Percentiles rank a stretch among this genome's conserved stretches.
Evolutionary conservation across 176 grass and related monocot genomes (phyloP).

Genomic region (Carex kokanica): DNA sequence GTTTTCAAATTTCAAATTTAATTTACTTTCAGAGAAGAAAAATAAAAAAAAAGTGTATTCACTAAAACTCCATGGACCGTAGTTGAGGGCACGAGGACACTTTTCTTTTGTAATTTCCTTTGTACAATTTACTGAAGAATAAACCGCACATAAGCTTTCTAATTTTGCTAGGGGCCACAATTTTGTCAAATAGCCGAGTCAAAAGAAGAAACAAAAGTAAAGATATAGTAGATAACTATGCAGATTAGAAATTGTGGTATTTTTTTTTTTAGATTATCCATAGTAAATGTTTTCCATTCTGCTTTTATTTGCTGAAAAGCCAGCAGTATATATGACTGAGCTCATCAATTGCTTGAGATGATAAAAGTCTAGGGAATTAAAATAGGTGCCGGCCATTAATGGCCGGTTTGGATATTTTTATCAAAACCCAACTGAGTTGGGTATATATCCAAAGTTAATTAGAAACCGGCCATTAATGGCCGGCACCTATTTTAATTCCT

Average conservation of each 20-base stretch:
- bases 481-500: too few species aligned
- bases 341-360: neutral
- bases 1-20: neutral
- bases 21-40: neutral
- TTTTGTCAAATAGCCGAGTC: neutral
- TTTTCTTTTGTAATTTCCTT: neutral
- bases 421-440: too few species aligned
- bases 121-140: neutral
- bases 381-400: too few species aligned
- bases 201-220: neutral
- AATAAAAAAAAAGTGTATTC: neutral
- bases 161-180: neutral
- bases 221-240: neutral
- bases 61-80: neutral
- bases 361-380: neutral
- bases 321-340: neutral
- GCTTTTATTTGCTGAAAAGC: neutral
- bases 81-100: neutral
- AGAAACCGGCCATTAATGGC: too few species aligned
- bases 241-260: neutral
- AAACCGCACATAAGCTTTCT: neutral
- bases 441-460: too few species aligned
- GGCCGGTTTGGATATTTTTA: too few species aligned
- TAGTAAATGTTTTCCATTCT: neutral
- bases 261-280: neutral